phyloP scores from a whole-genome alignment of 2,329 filamentous ascomycete species.

The Allantophomopsis lycopodina region DNA sequence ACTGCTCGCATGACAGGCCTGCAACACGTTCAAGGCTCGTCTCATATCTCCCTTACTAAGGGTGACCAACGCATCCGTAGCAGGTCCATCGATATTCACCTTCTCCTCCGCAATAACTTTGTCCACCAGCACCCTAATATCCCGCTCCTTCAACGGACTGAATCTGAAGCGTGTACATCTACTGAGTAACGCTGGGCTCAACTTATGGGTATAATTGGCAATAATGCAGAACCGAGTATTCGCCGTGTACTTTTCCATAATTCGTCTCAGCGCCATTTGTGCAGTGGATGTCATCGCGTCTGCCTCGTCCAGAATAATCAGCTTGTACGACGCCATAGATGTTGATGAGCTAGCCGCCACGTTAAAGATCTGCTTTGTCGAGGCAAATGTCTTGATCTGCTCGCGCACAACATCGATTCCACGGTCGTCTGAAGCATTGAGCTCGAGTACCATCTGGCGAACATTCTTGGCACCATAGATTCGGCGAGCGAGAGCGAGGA shows the following conservation, averaged over 20 bases:
- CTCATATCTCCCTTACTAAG: slow-evolving; percentile 96
- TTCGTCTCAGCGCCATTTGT: slow-evolving; percentile 90
- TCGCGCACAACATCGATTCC: slow-evolving; percentile 97
- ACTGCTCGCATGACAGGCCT: slow-evolving; percentile 93
- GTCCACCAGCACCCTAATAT: slow-evolving; percentile 77
- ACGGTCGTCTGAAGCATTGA: slow-evolving; percentile 93
- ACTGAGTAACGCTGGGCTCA: slow-evolving; percentile 83
- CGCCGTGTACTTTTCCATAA: slow-evolving; percentile 98
- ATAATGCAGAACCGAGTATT: slow-evolving; percentile 98
- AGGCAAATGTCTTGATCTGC: slow-evolving; percentile 98
- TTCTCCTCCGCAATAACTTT: slow-evolving; percentile 79
- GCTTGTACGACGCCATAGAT: slow-evolving; percentile 67
- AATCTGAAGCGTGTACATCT: slow-evolving; percentile 92
- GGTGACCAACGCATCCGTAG: slow-evolving; percentile 69
- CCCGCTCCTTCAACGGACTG: slow-evolving; percentile 77
- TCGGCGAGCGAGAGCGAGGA: slow-evolving; percentile 79
- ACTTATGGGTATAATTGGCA: slow-evolving; percentile 97
- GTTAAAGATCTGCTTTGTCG: slow-evolving; percentile 91
- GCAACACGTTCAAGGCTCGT: slow-evolving; percentile 83
- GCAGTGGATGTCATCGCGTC: slow-evolving; percentile 99
- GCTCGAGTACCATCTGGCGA: slow-evolving; percentile 95
- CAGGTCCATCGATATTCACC: slow-evolving; percentile 70
- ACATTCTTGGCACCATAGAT: slow-evolving; percentile 90
- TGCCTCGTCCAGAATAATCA: slow-evolving; percentile 97
- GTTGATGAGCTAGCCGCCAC: slow-evolving; percentile 39